Base-by-base conservation (phyloP, 148 eudicot species). In the Fallopia convolvulus region DNA sequence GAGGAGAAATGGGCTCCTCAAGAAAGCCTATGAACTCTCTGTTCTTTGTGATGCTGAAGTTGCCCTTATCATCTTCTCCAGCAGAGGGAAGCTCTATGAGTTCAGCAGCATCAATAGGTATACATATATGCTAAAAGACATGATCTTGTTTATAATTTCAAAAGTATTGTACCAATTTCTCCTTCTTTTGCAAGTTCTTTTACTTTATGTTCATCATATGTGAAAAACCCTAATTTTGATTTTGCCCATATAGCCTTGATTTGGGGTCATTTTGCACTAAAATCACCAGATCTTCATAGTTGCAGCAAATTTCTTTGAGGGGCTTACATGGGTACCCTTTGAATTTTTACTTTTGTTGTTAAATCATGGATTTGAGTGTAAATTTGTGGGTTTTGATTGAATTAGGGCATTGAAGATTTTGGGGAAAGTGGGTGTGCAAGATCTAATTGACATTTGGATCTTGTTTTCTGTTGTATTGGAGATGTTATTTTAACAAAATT, bases 1-100 rank as follows among this genome's bases (percentile, higher is more conserved):
- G 73, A 42, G 79, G 41, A 61, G 79, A 77, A 77, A 49, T n/a
- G 79, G 79, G 0, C 42, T 77, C 14, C 73, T 77, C n/a, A 77
- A 77, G 79, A 77, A 77, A n/a, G 79, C 79, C 9, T 52, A 77
- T 26, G 79, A 77, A 41, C 70, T 77, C 30, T 77, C 78, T 20
- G 70, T 76, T 36, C 44, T 68, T 14, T 68, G 72, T 68, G 72
- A 68, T 33, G 72, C 72, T 36, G 72, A 68, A 1, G 78, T 76
- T 42, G 78, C 78, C 49, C 78, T 76, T 42, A 76, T 76, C 26
- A 70, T 77, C 74, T 77, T 77, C 73, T 77, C 79, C 8, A 77
- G 70, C n/a, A 77, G 70, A 36, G 79, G 79, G 4, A 77, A 77
- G 46, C 79, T 77, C 56, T 77, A 61, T 65, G 58, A 77, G 55